phyloP scores from a whole-genome alignment of 495 filamentous ascomycete species.

The Neurospora africana region DNA sequence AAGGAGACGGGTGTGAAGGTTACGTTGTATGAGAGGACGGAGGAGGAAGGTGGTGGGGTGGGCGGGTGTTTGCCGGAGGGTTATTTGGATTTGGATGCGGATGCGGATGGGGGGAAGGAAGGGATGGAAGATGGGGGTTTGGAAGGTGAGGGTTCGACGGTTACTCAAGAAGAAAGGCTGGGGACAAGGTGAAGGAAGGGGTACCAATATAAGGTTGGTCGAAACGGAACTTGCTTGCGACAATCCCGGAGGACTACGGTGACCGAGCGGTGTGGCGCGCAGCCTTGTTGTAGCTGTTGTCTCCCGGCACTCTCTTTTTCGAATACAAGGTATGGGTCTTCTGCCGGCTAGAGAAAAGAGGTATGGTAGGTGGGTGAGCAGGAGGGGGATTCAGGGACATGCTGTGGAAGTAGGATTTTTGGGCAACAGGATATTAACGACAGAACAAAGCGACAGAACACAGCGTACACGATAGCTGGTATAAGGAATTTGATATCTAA shows the following conservation, averaged over 20 bases:
- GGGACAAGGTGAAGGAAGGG: neutral
- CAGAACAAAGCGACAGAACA: neutral
- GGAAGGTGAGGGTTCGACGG: neutral
- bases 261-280: neutral
- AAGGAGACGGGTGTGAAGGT: neutral
- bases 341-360: neutral
- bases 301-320: neutral
- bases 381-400: neutral
- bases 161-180: neutral
- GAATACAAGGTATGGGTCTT: neutral
- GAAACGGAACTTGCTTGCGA: neutral
- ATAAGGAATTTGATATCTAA: neutral
- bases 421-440: neutral
- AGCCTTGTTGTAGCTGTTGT: neutral
- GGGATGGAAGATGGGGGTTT: neutral
- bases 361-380: neutral
- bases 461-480: neutral
- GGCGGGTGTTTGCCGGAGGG: neutral
- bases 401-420: neutral
- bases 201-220: neutral
- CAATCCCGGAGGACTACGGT: neutral
- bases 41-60: neutral
- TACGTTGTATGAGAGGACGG: constrained; percentile 2
- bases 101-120: neutral
- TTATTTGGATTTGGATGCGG: neutral